These are phyloP conservation scores for Singerocomus rubriflavus DNA, from an alignment of 1,284 basidiomycete genomes.

Conservation along the genomic window DNA sequence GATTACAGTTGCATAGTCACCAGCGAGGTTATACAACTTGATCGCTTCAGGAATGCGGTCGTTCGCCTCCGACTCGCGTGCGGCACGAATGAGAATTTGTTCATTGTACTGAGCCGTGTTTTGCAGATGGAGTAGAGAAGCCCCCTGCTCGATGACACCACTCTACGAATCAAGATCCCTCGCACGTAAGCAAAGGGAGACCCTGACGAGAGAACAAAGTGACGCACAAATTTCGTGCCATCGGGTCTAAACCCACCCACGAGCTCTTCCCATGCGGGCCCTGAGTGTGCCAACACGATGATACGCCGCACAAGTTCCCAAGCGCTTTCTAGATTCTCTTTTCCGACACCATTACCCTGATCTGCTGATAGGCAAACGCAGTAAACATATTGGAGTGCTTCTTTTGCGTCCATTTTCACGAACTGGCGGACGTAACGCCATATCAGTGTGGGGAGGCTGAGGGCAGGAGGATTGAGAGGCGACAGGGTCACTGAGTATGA, in stretches of 20 bases:
- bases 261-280: conserved; percentile 84
- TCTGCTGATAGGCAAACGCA: conserved; percentile 83
- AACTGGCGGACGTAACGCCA: conserved; percentile 94
- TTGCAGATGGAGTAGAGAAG: conserved; percentile 73
- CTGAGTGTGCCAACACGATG: conserved; percentile 83
- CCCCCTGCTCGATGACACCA: conserved; percentile 84
- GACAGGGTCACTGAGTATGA: conserved; percentile 56
- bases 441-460: conserved; percentile 85
- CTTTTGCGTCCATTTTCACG: conserved; percentile 86
- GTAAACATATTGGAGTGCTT: conserved; percentile 95
- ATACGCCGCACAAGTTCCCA: conserved; percentile 89
- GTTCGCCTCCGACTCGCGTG: conserved; percentile 71
- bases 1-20: conserved; percentile 88
- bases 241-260: conserved; percentile 90
- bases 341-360: conserved; percentile 65
- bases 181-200: conserved; percentile 5
- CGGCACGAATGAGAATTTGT: conserved; percentile 81
- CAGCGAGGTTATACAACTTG: conserved; percentile 93
- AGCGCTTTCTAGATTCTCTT: conserved; percentile 80
- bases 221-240: conserved; percentile 81
- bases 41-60: conserved; percentile 89
- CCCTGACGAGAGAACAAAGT: neutral
- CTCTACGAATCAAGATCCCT: conserved; percentile 43
- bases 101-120: conserved; percentile 75
- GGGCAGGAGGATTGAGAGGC: conserved; percentile 57